Evolutionary conservation across 1,284 basidiomycete genomes (phyloP).

Genomic region (Xerocomus minutiporus): DNA sequence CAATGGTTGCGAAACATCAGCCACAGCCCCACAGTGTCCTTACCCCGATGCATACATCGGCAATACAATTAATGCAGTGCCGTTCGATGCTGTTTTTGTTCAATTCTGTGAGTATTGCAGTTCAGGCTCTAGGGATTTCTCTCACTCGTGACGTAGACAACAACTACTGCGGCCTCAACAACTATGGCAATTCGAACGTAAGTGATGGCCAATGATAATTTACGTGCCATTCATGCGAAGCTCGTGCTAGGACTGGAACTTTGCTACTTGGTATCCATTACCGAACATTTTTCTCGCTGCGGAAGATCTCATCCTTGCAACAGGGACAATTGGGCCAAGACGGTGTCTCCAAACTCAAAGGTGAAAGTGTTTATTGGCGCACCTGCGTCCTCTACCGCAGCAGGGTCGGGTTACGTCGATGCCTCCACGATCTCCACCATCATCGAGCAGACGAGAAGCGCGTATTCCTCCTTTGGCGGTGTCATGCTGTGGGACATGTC

Average conservation of each 20-base stretch:
- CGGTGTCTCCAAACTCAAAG: conserved; percentile 50
- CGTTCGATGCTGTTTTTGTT: conserved; percentile 61
- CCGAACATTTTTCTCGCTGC: not conserved
- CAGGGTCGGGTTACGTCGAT: conserved; percentile 49
- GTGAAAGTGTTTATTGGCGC: conserved; percentile 65
- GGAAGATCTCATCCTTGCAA: conserved; percentile 3
- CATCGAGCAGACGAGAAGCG: conserved; percentile 39
- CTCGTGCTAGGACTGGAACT: conserved; percentile 48
- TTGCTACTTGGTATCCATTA: conserved; percentile 42
- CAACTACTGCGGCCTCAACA: conserved; percentile 53
- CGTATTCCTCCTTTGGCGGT: conserved; percentile 64
- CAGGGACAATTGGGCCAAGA: conserved; percentile 66
- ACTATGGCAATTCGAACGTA: conserved; percentile 43
- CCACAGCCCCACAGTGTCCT: conserved; percentile 57
- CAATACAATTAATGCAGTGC: conserved; percentile 48
- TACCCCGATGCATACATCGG: conserved; percentile 60
- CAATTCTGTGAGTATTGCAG: conserved; percentile 44
- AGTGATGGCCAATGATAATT: conserved; percentile 6
- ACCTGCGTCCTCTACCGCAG: conserved; percentile 49
- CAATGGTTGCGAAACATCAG: not conserved
- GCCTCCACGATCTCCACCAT: conserved; percentile 44
- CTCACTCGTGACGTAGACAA: conserved; percentile 38
- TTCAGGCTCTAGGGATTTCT: not conserved
- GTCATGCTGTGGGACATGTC: conserved; percentile 68
- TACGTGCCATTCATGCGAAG: not conserved